Conservation (phyloP, 257 asterid species). For the Nicotiana noctiflora region DNA sequence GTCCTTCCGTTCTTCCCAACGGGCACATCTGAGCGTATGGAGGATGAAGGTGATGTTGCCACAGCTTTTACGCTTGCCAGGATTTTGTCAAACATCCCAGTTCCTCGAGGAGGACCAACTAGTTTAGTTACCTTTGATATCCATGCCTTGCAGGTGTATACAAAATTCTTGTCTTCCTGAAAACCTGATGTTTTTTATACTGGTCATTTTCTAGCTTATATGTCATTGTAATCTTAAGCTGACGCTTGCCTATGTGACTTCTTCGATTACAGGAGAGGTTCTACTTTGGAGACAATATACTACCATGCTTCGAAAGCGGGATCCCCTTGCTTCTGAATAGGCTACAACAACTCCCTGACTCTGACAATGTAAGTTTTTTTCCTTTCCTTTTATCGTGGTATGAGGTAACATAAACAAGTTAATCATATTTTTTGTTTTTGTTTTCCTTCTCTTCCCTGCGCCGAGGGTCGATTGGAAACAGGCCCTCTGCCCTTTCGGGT, state of each 20-base stretch:
- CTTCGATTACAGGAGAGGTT: constrained; percentile 72
- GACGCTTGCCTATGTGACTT: not conserved
- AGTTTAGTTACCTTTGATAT: constrained; percentile 89
- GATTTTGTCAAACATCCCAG: constrained; percentile 84
- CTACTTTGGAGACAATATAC: constrained; percentile 85
- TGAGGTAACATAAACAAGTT: not conserved
- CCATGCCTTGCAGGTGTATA: constrained; percentile 90
- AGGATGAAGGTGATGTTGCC: constrained; percentile 99
- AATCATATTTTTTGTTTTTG: too few species aligned
- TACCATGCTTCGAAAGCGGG: constrained; percentile 98
- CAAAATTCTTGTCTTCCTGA: not conserved
- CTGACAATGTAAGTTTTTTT: constrained; percentile 67
- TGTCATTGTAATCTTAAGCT: constrained; percentile 10
- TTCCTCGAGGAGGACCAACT: constrained; percentile 91
- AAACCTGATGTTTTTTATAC: not conserved
- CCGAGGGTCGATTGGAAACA: too few species aligned
- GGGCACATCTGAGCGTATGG: constrained; percentile 98
- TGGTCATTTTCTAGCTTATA: not conserved
- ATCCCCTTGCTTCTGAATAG: constrained; percentile 81
- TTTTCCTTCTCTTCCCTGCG: too few species aligned
- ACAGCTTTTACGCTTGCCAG: constrained; percentile 97
- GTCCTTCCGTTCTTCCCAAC: constrained; percentile 98
- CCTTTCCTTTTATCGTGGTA: not conserved
- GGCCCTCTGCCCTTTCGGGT: too few species aligned
- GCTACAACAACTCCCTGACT: constrained; percentile 92